Percentiles rank a stretch among this genome's conserved stretches.
Conservation (phyloP, 306 rosid species). For the Sindora glabra region DNA sequence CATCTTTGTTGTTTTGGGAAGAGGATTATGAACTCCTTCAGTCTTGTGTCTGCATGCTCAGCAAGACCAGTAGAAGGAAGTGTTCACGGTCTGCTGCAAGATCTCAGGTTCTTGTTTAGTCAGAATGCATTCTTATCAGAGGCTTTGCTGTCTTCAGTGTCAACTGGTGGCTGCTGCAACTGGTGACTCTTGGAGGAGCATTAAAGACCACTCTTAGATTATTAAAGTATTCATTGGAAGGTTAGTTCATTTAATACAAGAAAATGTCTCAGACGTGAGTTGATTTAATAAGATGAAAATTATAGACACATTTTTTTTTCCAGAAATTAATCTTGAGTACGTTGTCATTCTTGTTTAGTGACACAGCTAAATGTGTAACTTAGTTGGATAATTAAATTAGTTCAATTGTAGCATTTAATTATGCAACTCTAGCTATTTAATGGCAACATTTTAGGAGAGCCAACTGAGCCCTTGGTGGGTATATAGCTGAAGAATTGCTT, state of each 20-base stretch:
- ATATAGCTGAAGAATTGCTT: background rate
- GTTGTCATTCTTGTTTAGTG: background rate
- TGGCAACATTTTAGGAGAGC: background rate
- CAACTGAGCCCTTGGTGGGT: background rate
- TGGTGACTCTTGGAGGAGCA: slow-evolving; percentile 3
- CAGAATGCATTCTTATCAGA: background rate
- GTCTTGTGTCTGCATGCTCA: slow-evolving; percentile 79
- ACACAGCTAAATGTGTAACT: background rate
- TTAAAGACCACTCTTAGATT: background rate
- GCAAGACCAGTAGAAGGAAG: slow-evolving; percentile 66
- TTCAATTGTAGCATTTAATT: background rate
- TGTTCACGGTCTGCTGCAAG: slow-evolving; percentile 78
- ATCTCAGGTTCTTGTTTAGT: slow-evolving; percentile 58
- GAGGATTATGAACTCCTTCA: slow-evolving; percentile 91
- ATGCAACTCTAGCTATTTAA: background rate
- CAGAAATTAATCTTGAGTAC: background rate
- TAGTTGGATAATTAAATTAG: slow-evolving; percentile 13
- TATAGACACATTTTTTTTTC: slow-evolving; percentile 2
- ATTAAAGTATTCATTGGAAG: slow-evolving; percentile 3
- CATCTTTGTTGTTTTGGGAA: slow-evolving; percentile 81
- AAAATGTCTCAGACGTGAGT: background rate
- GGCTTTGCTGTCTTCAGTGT: background rate
- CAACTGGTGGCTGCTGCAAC: background rate
- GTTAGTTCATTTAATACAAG: background rate
- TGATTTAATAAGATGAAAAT: background rate